Conservation (phyloP, 257 asterid genomes). For the Nicotiana paniculata region DNA sequence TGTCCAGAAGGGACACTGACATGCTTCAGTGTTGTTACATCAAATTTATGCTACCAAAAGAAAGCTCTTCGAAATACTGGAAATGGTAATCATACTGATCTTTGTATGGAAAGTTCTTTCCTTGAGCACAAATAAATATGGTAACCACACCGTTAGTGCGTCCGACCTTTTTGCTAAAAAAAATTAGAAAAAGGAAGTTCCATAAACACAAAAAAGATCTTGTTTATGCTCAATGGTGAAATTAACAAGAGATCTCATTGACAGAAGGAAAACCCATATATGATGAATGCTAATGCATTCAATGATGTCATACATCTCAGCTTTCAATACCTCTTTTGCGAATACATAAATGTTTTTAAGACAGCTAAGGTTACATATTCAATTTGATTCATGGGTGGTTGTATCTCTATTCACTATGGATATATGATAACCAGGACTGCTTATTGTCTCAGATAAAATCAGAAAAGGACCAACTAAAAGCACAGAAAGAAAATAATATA, state of each 20-base stretch:
- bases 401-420: neutral
- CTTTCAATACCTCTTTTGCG: neutral
- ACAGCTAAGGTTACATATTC: neutral
- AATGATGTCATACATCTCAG: neutral
- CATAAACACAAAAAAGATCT: neutral
- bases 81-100: neutral
- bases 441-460: neutral
- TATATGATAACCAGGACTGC: neutral
- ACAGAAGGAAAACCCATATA: neutral
- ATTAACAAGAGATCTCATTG: neutral
- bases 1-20: neutral
- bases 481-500: constrained; percentile 12
- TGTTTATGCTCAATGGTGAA: neutral
- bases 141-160: neutral
- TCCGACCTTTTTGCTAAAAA: neutral
- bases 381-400: neutral
- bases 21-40: neutral
- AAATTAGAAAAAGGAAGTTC: neutral
- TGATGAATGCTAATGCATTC: neutral
- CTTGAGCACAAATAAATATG: neutral
- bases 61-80: neutral
- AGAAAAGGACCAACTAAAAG: neutral
- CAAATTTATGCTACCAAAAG: neutral
- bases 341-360: neutral
- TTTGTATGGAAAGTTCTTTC: neutral